Percentiles rank a stretch among this genome's conserved stretches.
Conservation (phyloP, 208 protist species). For the Wallacemonas sp. region DNA sequence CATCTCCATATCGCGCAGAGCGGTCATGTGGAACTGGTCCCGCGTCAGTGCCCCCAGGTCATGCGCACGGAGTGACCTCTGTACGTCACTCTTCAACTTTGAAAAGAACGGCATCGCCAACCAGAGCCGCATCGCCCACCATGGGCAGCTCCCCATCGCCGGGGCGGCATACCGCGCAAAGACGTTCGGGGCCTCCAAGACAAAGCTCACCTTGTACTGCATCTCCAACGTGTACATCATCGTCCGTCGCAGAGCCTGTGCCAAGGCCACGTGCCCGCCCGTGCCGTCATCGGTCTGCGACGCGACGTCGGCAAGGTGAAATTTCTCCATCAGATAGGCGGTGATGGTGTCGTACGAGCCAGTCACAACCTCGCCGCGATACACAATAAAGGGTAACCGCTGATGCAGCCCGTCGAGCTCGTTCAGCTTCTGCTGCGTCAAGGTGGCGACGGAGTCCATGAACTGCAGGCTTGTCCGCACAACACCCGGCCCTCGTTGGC, state of each 20-base stretch:
- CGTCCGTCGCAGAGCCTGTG: constrained; percentile 31
- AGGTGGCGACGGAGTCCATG: not conserved
- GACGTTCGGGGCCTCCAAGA: constrained; percentile 26
- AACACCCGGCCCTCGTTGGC: not conserved
- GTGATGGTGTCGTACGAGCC: constrained; percentile 18
- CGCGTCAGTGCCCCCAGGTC: constrained; percentile 27
- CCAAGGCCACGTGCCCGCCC: constrained; percentile 32
- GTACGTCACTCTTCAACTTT: constrained; percentile 2
- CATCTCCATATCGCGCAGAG: constrained; percentile 37
- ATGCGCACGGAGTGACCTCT: constrained; percentile 6
- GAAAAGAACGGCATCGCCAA: constrained; percentile 22
- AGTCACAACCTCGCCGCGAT: constrained; percentile 24
- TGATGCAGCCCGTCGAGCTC: constrained; percentile 2
- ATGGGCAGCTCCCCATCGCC: constrained; percentile 23
- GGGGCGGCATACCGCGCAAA: constrained; percentile 36
- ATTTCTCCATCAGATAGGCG: constrained; percentile 28
- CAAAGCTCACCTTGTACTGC: constrained; percentile 36
- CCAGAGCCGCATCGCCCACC: constrained; percentile 23
- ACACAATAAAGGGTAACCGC: constrained; percentile 32
- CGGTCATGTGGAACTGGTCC: constrained; percentile 31
- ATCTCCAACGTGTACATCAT: constrained; percentile 33
- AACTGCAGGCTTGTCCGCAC: constrained; percentile 1
- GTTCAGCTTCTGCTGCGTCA: not conserved
- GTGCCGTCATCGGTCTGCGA: constrained; percentile 11
- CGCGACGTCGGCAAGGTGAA: constrained; percentile 18